Base-by-base conservation (phyloP, 2,329 filamentous ascomycete genomes). In the Akanthomyces muscarius region DNA sequence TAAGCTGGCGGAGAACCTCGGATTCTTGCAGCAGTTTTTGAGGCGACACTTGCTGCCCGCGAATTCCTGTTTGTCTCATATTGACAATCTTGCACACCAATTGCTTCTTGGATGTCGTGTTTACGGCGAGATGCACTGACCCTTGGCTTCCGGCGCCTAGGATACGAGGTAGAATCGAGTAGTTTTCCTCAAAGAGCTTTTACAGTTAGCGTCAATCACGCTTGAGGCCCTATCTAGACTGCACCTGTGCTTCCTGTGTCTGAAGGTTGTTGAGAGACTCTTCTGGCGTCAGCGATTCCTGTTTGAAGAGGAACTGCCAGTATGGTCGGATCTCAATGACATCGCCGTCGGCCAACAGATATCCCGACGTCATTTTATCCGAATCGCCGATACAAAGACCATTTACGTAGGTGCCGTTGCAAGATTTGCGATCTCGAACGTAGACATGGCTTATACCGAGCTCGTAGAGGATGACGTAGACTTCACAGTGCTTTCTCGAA, bases 51-150 rank as follows among this genome's bases (percentile, higher is more conserved):
- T 65, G 67, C 36, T 63, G 63, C n/a, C 68, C 69, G 61, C 66
- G 70, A 51, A 60, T 69, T 60, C 67, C 65, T 5, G 74, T 57
- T 6, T 66, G 67, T 38, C 77, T 75, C 2, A 89, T 69, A 60
- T 83, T 77, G 58, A 90, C 76, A 10, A 90, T 73, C 68, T 92
- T 91, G 76, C 89, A 92, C 13, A 87, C 88, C 23, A 90, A 66
- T 68, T 91, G 89, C 62, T 79, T 80, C 44, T 80, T 77, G 0
- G 81, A 83, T 7, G 71, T 72, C 28, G 76, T 71, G 18, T 89
- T 80, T 3, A 81, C 70, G 8, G 76, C 74, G 7, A 78, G 68
- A 54, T 74, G 75, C 14, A 78, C 75, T 18, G 69, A 65, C 16
- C 71, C 77, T 64, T 78, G 74, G 25, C 73, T 70, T 2, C 77